Conservation (phyloP, 2,329 filamentous ascomycete genomes). For the Paecilomyces fulvus region DNA sequence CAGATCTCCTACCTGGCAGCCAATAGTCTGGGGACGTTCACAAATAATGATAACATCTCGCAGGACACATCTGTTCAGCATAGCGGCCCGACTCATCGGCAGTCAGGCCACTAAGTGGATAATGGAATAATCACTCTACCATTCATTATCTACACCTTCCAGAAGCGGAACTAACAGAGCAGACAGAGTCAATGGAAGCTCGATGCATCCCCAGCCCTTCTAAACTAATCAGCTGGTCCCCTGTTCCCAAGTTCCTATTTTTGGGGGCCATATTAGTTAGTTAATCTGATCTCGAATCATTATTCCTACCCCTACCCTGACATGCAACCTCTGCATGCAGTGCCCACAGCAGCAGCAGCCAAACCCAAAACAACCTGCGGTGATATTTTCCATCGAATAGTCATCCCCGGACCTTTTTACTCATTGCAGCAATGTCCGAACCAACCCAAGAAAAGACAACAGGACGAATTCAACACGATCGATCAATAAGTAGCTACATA, state of each 20-base stretch:
- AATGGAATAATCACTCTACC: no score
- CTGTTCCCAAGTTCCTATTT: no score
- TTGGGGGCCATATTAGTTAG: no score
- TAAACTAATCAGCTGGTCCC: no score
- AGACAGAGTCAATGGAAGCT: no score
- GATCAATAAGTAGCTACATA: no score
- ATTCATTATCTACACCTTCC: no score
- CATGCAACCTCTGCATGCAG: not conserved
- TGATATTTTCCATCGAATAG: not conserved
- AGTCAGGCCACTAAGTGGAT: not conserved
- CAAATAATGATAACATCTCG: not conserved
- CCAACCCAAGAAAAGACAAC: not conserved
- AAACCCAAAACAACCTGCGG: not conserved
- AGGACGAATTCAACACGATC: not conserved
- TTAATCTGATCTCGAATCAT: no score
- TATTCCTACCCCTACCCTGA: no score
- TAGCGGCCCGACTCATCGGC: not conserved
- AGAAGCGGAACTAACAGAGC: no score
- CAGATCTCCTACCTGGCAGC: not conserved
- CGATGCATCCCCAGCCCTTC: no score
- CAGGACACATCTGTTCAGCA: not conserved
- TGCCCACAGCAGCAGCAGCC: not conserved
- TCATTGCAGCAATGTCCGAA: no score
- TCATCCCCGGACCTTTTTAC: not conserved
- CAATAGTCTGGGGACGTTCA: not conserved